Evolutionary conservation across 257 asterid species (phyloP), one percentile per base, ranked within the genome.

Genomic region (Fraxinus anomala): DNA sequence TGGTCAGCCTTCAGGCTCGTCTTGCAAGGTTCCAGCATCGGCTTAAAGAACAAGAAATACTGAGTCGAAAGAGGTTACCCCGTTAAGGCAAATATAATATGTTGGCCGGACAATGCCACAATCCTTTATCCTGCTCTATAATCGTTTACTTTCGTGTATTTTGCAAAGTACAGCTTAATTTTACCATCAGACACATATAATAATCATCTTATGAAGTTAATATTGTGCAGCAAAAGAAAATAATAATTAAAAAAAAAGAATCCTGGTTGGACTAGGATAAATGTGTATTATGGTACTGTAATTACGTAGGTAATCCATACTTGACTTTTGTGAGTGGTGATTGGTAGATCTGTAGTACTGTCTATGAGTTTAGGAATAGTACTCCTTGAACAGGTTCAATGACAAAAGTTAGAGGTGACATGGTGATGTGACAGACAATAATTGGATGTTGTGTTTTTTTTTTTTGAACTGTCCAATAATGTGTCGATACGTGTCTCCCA

Each of bases 21-120:
- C 97, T 93, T n/a, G 97, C 96, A 47, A 85, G 99, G 86, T 96
- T 96, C 87, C 99, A 92, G 87, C 99, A 96, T 82, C 96, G 94
- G 63, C 84, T 93, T 82, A 91, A 89, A 85, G 98, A 96, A 86
- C 99, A 96, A 83, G 99, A 96, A 83, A 91, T 96, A 79, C 85
- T 93, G 81, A 92, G 95, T 82, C 85, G 98, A 87, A 96, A 93
- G 86, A 89, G 97, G 89, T 88, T 86, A 69, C 88, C 84, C 26
- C 90, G 92, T 70, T 91, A 79, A 87, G 80, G 80, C 79, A 56
- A 80, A 21, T 56, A 30, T 19, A 78, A 21, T 56, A 30, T 19
- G 26, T 72, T 66, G 70, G 65, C 80, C 77, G 14, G 49, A 72
- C 83, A 23, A 23, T 73, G 30, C 30, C 40, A 75, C 39, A 73